These are phyloP conservation scores for Globisporangium echinulatum DNA, from an alignment of 352 stramenopile species.

Conservation along the genomic window DNA sequence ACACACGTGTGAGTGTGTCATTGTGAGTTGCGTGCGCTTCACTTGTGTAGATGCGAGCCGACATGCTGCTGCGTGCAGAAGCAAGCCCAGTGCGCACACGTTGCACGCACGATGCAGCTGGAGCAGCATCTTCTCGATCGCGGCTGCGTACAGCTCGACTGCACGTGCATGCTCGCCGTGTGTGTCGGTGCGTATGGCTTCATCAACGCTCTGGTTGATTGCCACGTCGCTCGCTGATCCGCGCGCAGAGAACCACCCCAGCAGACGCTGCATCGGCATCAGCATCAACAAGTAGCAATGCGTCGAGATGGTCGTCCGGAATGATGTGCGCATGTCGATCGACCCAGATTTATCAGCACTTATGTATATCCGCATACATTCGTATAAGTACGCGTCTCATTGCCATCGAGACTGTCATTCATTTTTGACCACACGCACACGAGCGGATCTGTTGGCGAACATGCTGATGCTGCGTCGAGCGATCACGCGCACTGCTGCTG, in stretches of 20 bases:
- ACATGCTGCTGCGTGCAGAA: slow-evolving; percentile 8
- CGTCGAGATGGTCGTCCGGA: not conserved
- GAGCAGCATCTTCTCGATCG: slow-evolving; percentile 72
- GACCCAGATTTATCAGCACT: too few species aligned
- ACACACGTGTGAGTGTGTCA: too few species aligned
- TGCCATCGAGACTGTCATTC: too few species aligned
- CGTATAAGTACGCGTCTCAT: too few species aligned
- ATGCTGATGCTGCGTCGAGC: slow-evolving; percentile 33
- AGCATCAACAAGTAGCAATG: not conserved
- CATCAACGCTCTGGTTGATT: slow-evolving; percentile 42
- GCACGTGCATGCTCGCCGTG: slow-evolving; percentile 33
- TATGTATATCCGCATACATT: not conserved
- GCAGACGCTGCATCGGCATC: slow-evolving; percentile 9
- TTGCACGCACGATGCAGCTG: slow-evolving; percentile 38
- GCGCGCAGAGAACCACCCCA: slow-evolving; percentile 6
- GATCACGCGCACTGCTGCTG: slow-evolving; percentile 19
- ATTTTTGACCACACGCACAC: slow-evolving; percentile 3
- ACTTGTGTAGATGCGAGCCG: too few species aligned
- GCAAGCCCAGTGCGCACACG: too few species aligned
- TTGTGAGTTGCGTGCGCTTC: too few species aligned
- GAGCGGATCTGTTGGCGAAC: not conserved
- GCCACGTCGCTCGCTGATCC: slow-evolving; percentile 31
- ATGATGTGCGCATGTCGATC: not conserved
- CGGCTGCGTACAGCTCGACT: slow-evolving; percentile 62
- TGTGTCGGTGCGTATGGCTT: slow-evolving; percentile 50